Evolutionary conservation across 208 protist genomes (phyloP), one percentile per base, ranked within the genome.

Genomic region (Leishmania lainsoni): DNA sequence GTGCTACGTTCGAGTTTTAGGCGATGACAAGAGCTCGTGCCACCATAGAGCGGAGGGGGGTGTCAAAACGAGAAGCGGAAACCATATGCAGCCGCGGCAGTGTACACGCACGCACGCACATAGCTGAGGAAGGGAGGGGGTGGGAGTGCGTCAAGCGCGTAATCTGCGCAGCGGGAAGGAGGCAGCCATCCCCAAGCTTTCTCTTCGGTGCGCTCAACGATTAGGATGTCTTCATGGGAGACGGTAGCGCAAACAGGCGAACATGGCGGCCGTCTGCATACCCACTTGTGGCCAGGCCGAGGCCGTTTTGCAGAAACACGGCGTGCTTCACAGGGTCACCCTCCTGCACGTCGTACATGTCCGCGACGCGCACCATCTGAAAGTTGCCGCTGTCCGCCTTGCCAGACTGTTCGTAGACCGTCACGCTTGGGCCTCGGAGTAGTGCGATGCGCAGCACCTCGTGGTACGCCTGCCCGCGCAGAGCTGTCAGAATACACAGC

Each of bases 231-330:
- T 78, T 71, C 16, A 72, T 39, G 3, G 54, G 39, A 32, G 56
- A 22, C 74, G 49, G 75, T 78, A 96, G 72, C 29, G 82, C 70
- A 75, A 93, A 94, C 52, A 96, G 84, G 52, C 89, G 83, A 9
- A 96, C 89, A 76, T 91, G 83, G 51, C 88, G 85, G 5, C 86
- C 87, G 42, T 94, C 91, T 5, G 82, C 79, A 10, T 83, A 52
- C n/a, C 91, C 93, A 75, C 91, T 92, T 16, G 91, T 92, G n/a
- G 90, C 91, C 26, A 96, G 69, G 14, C 90, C 91, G 29, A 85
- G 63, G 9, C 93, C 91, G 49, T 89, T 81, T 56, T 90, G 87
- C 39, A 94, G 63, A 75, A 96, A 93, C 48, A 81, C 79, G 22
- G 86, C 93, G 5, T 84, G 42, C 14, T 86, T 81, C 68, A 96